Conservation (phyloP, 148 eudicot genomes). For the Rhododendron ferrugineum region DNA sequence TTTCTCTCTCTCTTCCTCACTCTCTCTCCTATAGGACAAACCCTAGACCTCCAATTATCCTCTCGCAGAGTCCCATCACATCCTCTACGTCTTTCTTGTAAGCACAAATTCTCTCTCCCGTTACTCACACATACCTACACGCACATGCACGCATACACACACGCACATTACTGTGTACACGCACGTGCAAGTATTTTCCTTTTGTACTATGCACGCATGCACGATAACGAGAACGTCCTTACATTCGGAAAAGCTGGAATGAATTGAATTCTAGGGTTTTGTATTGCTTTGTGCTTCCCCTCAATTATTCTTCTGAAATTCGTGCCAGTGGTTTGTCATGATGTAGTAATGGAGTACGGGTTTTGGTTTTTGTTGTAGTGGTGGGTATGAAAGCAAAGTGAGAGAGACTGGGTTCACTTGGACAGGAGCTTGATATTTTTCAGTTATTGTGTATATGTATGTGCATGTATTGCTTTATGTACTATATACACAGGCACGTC, state of each 20-base stretch:
- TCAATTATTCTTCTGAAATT: neutral
- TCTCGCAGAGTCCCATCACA: neutral
- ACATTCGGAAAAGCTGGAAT: neutral
- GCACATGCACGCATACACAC: neutral
- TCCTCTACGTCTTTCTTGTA: neutral
- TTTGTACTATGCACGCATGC: neutral
- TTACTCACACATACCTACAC: neutral
- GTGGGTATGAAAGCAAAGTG: no score
- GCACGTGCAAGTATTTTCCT: neutral
- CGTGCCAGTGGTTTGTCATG: neutral
- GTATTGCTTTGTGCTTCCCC: neutral
- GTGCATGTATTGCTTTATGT: neutral
- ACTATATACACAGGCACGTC: neutral
- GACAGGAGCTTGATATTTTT: neutral
- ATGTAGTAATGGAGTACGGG: neutral
- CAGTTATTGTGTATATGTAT: neutral
- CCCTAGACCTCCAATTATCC: neutral
- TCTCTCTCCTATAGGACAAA: neutral
- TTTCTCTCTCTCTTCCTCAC: neutral
- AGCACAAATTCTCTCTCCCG: neutral
- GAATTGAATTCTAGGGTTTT: conserved; percentile 11
- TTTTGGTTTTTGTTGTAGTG: neutral
- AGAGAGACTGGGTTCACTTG: no score
- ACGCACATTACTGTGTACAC: neutral
- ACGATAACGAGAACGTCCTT: neutral